Base-by-base conservation (phyloP, 257 asterid genomes). In the Lavandula angustifolia region DNA sequence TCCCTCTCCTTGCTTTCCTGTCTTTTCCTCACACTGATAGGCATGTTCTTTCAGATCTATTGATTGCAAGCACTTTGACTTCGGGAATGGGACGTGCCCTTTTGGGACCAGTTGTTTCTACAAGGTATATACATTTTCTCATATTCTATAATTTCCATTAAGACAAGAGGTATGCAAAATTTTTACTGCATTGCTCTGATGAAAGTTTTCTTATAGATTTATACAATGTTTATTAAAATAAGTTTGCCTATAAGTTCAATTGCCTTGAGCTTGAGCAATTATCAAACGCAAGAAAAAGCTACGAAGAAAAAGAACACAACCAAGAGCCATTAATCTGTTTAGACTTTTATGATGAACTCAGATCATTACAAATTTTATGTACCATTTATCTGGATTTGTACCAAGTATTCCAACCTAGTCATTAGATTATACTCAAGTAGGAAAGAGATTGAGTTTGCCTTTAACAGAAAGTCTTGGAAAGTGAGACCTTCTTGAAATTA, bases 61-160 rank as follows among this genome's bases (percentile, higher is more conserved):
- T 60, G 95, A 94, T 66, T 94, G 99, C 88, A 94, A 82, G 85
- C 96, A 94, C 83, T 94, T 90, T 62, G 94, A 94, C 80, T 94
- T 86, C 75, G 99, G 99, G 70, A 84, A 86, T 77, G 97, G 97
- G 17, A 77, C 82, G 64, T 94, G 99, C 79, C 99, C 97, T 48
- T 94, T 94, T 76, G 94, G 97, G 60, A 82, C 94, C 51, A 87
- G 94, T 74, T 94, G 99, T 74, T 94, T 94, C 66, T 94, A 94
- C 84, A 87, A 78, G 99, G 99, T 94, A 79, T 51, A 38, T 57
- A 11, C 59, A 57, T 54, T 42, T 65, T 64, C 37, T 17, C 7
- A 18, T 13, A 54, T 40, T 37, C 51, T 41, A 34, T 14, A 18
- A 9, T 47, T 40, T 37, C 51, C 49, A 34, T 14, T 35, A 29